These are phyloP conservation scores for Capronia coronata DNA, from an alignment of 2,329 filamentous ascomycete species.

Conservation along the genomic window DNA sequence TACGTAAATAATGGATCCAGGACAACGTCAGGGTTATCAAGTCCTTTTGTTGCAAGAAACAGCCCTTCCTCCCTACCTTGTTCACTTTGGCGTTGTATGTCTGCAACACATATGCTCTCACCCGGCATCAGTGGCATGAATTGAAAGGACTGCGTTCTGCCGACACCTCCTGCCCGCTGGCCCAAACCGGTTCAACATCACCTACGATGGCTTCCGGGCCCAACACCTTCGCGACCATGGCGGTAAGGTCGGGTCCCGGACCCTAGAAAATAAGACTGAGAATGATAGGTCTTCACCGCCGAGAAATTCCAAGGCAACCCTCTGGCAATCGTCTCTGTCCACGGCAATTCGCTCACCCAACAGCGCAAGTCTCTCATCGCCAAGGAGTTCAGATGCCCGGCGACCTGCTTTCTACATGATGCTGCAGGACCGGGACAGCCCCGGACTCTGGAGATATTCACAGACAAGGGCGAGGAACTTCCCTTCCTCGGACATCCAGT, in stretches of 20 bases:
- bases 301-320: slow-evolving; percentile 52
- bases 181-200: no score
- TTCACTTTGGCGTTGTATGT: no score
- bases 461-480: slow-evolving; percentile 45
- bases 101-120: no score
- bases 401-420: slow-evolving; percentile 58
- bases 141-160: no score
- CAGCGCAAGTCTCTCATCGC: slow-evolving; percentile 54
- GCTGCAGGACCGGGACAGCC: slow-evolving; percentile 33
- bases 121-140: no score
- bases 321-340: slow-evolving; percentile 54
- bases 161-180: no score
- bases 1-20: no score
- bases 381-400: slow-evolving; percentile 58
- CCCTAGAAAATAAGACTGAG: background rate
- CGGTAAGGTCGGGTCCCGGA: slow-evolving; percentile 15
- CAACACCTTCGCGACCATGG: slow-evolving; percentile 25
- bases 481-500: slow-evolving; percentile 57
- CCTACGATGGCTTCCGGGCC: slow-evolving; percentile 26
- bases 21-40: no score
- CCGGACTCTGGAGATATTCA: slow-evolving; percentile 55
- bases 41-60: no score
- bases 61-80: no score
- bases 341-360: slow-evolving; percentile 41
- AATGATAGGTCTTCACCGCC: slow-evolving; percentile 42